Evolutionary conservation across 805 yeast species (phyloP).

Genomic region (Tetrapisispora namnaoensis): DNA sequence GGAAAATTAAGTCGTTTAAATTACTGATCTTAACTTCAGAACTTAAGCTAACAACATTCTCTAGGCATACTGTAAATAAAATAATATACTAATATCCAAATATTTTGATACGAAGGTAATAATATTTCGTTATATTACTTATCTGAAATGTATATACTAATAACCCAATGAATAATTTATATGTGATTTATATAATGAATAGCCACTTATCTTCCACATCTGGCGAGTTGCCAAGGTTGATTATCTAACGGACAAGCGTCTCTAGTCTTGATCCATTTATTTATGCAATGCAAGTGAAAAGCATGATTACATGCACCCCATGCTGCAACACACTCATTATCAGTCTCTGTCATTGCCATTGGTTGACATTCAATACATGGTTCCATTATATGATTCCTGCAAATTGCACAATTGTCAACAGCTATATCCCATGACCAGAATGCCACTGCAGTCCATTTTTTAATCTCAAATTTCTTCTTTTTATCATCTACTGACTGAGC

Average conservation of each 20-base stretch:
- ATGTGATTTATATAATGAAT: neutral
- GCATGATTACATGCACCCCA: slow-evolving; percentile 98
- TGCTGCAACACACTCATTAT: slow-evolving; percentile 83
- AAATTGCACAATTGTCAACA: slow-evolving; percentile 94
- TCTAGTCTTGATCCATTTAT: slow-evolving; percentile 90
- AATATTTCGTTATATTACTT: neutral
- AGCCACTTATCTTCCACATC: slow-evolving; percentile 52
- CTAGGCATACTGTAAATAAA: neutral
- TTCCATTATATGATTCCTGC: slow-evolving; percentile 97
- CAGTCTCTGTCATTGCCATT: slow-evolving; percentile 47
- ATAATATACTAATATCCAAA: neutral
- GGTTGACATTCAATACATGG: slow-evolving; percentile 97
- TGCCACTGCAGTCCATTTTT: slow-evolving; percentile 99
- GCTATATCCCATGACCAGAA: slow-evolving; percentile 99
- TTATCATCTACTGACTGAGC: slow-evolving; percentile 25
- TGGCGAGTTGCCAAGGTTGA: slow-evolving; percentile 73
- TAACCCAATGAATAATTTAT: slow-evolving; percentile 1
- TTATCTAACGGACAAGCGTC: slow-evolving; percentile 95
- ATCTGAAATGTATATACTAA: neutral
- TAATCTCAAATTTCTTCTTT: slow-evolving; percentile 72
- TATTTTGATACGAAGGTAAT: neutral
- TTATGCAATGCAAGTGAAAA: slow-evolving; percentile 95
- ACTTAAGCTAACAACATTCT: neutral
- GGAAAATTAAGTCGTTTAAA: slow-evolving; percentile 31
- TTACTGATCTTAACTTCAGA: neutral